Conservation (phyloP, 805 yeast species). For the Saccharomycopsis sp. region DNA sequence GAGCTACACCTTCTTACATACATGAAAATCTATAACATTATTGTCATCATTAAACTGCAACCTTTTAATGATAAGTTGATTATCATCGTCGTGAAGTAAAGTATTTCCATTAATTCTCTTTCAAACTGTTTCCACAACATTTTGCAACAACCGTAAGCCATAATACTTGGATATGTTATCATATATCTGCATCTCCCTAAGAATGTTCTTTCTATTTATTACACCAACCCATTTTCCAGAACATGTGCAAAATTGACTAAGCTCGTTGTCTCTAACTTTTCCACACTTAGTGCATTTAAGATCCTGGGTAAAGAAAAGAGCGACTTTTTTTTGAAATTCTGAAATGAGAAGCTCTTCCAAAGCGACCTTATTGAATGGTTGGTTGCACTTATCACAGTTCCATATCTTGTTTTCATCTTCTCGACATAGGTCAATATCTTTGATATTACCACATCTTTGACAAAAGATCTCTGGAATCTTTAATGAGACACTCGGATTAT, state of each 20-base stretch:
- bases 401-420: conserved; percentile 45
- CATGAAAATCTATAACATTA: too few relatives aligned
- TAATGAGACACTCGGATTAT: conserved; percentile 68
- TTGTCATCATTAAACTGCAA: too few relatives aligned
- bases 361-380: conserved; percentile 54
- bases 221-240: conserved; percentile 81
- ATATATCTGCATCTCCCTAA: conserved; percentile 41
- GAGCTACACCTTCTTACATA: background rate
- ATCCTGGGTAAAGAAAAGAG: conserved; percentile 73
- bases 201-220: conserved; percentile 38
- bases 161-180: conserved; percentile 53
- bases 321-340: conserved; percentile 47
- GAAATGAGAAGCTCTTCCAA: conserved; percentile 76
- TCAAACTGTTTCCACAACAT: conserved; percentile 14
- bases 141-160: conserved; percentile 50
- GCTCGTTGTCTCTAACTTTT: conserved; percentile 54
- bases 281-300: conserved; percentile 73
- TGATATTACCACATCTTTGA: conserved; percentile 64
- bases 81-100: too few relatives aligned
- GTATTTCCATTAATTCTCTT: too few relatives aligned
- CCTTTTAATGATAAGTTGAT: too few relatives aligned
- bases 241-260: conserved; percentile 74
- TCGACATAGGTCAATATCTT: conserved; percentile 78
- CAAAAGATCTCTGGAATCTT: conserved; percentile 66
- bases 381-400: conserved; percentile 62